A percentile compares a stretch with the other conserved stretches of the same genome.
Evolutionary conservation across 805 yeast species (phyloP).

Genomic region (Nakazawaea ambrosiae): DNA sequence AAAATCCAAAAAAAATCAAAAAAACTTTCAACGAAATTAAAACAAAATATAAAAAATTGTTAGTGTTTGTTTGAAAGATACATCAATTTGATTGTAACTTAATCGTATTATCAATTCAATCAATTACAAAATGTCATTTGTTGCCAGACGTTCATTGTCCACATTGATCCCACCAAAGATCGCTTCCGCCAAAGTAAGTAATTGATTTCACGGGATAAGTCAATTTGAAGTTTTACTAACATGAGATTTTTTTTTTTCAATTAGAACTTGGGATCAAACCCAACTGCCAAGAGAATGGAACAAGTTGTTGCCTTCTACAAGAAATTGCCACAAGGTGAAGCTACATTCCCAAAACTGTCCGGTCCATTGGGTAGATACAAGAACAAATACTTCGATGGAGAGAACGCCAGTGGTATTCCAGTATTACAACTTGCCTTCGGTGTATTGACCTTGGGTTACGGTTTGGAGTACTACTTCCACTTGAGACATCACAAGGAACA

Average conservation of each 20-base stretch:
- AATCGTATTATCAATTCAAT: too few relatives aligned
- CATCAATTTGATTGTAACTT: too few relatives aligned
- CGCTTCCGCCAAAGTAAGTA: slow-evolving; percentile 88
- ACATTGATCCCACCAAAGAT: slow-evolving; percentile 98
- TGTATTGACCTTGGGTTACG: slow-evolving; percentile 74
- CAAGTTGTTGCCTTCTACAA: slow-evolving; percentile 94
- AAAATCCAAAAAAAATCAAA: too few relatives aligned
- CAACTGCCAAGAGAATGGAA: slow-evolving; percentile 94
- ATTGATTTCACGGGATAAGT: not conserved
- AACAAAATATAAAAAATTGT: too few relatives aligned
- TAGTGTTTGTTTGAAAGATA: too few relatives aligned
- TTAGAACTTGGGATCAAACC: slow-evolving; percentile 90
- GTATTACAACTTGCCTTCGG: slow-evolving; percentile 67
- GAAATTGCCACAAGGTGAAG: slow-evolving; percentile 90
- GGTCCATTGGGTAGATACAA: slow-evolving; percentile 72
- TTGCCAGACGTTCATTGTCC: slow-evolving; percentile 88
- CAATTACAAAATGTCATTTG: slow-evolving; percentile 56
- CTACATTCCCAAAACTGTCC: slow-evolving; percentile 64
- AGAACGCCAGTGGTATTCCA: slow-evolving; percentile 79
- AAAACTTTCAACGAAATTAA: too few relatives aligned
- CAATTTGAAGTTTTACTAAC: not conserved
- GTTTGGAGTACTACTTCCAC: slow-evolving; percentile 91
- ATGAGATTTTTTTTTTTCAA: too few relatives aligned
- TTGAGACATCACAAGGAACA: slow-evolving; percentile 49
- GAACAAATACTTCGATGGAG: slow-evolving; percentile 80